These are phyloP conservation scores for Miscanthus lutarioriparius DNA, from an alignment of 176 grass and related monocot genomes.

Conservation along the genomic window DNA sequence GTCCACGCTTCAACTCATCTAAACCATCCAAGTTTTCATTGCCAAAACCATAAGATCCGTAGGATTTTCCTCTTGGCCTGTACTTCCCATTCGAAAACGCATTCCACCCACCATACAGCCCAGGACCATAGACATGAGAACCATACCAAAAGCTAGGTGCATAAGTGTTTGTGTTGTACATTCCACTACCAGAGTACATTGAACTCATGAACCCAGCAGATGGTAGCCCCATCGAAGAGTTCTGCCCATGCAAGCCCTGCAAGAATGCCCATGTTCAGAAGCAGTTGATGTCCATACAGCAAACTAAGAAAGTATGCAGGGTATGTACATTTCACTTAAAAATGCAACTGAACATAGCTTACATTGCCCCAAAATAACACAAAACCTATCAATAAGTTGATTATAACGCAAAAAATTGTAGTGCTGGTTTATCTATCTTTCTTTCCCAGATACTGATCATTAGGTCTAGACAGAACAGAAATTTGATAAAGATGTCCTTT, in stretches of 20 bases:
- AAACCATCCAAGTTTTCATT: slow-evolving; percentile 72
- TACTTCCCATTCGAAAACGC: slow-evolving; percentile 49
- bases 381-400: neutral
- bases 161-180: slow-evolving; percentile 56
- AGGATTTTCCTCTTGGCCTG: slow-evolving; percentile 55
- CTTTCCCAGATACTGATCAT: neutral
- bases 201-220: slow-evolving; percentile 48
- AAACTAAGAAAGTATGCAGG: neutral
- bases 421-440: neutral
- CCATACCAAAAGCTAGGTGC: slow-evolving; percentile 54
- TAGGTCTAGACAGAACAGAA: neutral
- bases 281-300: slow-evolving; percentile 1
- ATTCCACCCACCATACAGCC: slow-evolving; percentile 61
- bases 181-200: slow-evolving; percentile 57
- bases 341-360: neutral
- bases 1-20: slow-evolving; percentile 77
- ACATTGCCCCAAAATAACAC: neutral
- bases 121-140: slow-evolving; percentile 56
- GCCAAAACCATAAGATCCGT: slow-evolving; percentile 56
- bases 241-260: slow-evolving; percentile 26
- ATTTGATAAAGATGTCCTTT: neutral
- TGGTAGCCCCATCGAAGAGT: slow-evolving; percentile 2
- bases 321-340: neutral
- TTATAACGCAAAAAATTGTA: neutral
- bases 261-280: slow-evolving; percentile 21